A percentile compares a stretch with the other conserved stretches of the same genome.
phyloP scores from a whole-genome alignment of 768 basidiomycete species.

The Porphyrellus cyaneotinctus region DNA sequence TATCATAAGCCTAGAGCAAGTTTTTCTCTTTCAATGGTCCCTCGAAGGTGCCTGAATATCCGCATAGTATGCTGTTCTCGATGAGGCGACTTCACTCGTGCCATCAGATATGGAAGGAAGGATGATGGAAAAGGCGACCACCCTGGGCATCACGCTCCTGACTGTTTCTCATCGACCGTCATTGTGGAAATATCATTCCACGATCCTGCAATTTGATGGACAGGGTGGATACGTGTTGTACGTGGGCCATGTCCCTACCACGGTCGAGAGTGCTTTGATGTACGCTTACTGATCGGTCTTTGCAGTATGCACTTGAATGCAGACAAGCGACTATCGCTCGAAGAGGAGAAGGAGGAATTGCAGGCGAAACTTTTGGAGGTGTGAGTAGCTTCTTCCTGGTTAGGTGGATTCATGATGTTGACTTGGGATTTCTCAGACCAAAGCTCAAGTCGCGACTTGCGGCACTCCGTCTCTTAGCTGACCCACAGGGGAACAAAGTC shows the following conservation, averaged over 20 bases:
- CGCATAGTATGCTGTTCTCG: slow-evolving; percentile 85
- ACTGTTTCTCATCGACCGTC: slow-evolving; percentile 96
- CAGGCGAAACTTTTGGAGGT: slow-evolving; percentile 86
- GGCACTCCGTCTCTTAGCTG: slow-evolving; percentile 51
- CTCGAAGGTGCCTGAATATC: not conserved
- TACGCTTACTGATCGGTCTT: slow-evolving; percentile 1
- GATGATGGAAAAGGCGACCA: slow-evolving; percentile 93
- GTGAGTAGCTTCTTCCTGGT: slow-evolving; percentile 40
- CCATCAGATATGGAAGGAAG: slow-evolving; percentile 87
- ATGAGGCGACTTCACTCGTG: slow-evolving; percentile 94
- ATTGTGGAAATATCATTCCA: slow-evolving; percentile 87
- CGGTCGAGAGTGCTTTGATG: not conserved
- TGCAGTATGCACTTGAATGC: slow-evolving; percentile 82
- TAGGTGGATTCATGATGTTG: not conserved
- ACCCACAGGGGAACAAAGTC: slow-evolving; percentile 12
- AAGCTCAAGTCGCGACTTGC: slow-evolving; percentile 75
- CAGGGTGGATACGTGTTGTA: slow-evolving; percentile 95
- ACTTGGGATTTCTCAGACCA: slow-evolving; percentile 44
- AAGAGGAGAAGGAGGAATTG: slow-evolving; percentile 90
- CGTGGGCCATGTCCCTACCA: slow-evolving; percentile 32
- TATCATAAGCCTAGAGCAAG: slow-evolving; percentile 89
- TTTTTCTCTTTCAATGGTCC: not conserved
- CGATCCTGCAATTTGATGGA: slow-evolving; percentile 89
- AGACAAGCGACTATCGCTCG: slow-evolving; percentile 82
- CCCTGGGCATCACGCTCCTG: slow-evolving; percentile 84